phyloP scores from a whole-genome alignment of 2,329 filamentous ascomycete genomes.

The Coccinonectria pachysandricola region DNA sequence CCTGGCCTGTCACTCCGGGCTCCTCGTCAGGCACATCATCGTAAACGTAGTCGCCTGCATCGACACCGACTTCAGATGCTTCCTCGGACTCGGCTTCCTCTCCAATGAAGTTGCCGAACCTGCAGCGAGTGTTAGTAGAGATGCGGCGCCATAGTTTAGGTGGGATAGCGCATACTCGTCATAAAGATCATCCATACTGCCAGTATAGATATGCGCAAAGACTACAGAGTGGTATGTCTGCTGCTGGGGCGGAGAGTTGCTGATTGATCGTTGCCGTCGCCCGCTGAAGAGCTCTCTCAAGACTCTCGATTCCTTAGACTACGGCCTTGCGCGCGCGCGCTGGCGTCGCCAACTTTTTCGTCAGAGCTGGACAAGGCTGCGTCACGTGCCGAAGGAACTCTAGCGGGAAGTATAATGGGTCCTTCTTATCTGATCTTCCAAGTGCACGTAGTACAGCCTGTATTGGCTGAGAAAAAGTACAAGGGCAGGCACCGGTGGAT shows the following conservation, averaged over 20 bases:
- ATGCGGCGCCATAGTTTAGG: slow-evolving; percentile 4
- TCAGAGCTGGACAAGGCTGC: slow-evolving; percentile 11
- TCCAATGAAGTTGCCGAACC: slow-evolving; percentile 97
- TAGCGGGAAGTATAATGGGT: too few relatives aligned
- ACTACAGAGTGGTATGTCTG: too few relatives aligned
- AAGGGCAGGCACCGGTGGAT: too few relatives aligned
- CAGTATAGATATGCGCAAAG: slow-evolving; percentile 6
- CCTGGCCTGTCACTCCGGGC: slow-evolving; percentile 57
- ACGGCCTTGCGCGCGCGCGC: slow-evolving; percentile 15
- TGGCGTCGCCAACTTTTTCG: slow-evolving; percentile 19
- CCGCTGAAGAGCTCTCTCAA: too few relatives aligned
- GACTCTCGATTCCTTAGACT: too few relatives aligned
- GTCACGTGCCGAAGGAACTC: too few relatives aligned
- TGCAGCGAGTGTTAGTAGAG: slow-evolving; percentile 26
- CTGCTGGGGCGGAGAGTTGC: too few relatives aligned
- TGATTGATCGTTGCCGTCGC: too few relatives aligned
- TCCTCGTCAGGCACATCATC: slow-evolving; percentile 62
- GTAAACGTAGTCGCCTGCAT: slow-evolving; percentile 70
- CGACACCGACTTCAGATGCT: slow-evolving; percentile 68
- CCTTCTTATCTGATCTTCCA: too few relatives aligned
- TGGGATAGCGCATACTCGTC: slow-evolving; percentile 58
- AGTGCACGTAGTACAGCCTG: too few relatives aligned
- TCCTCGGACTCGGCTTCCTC: slow-evolving; percentile 79
- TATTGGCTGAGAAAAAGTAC: too few relatives aligned
- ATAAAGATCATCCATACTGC: slow-evolving; percentile 84